phyloP scores from a whole-genome alignment of 2,329 filamentous ascomycete genomes.

The Thielaviopsis musarum region DNA sequence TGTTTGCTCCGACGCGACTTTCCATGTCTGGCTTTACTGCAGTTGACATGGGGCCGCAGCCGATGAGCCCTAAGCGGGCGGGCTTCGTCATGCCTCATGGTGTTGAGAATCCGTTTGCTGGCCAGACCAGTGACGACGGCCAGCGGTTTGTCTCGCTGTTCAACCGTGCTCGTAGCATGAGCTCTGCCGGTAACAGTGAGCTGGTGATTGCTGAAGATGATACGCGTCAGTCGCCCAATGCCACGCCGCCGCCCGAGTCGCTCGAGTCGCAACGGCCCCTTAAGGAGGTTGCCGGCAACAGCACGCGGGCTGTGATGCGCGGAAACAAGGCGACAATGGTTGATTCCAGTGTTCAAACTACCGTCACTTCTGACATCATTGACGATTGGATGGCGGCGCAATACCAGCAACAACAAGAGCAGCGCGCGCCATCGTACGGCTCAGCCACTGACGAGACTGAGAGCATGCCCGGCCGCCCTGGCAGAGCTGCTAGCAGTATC shows the following conservation, averaged over 20 bases:
- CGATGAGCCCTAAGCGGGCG: slow-evolving; percentile 33
- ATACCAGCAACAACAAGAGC: slow-evolving; percentile 9
- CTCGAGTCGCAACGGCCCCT: slow-evolving; percentile 42
- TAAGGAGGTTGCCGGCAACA: slow-evolving; percentile 46
- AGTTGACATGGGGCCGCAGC: slow-evolving; percentile 8
- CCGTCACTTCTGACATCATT: slow-evolving; percentile 65
- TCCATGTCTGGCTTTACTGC: slow-evolving; percentile 7
- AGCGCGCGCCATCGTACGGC: slow-evolving; percentile 16
- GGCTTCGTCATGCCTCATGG: slow-evolving; percentile 40
- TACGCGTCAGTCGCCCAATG: slow-evolving; percentile 35
- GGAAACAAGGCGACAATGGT: slow-evolving; percentile 9
- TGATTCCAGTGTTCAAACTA: slow-evolving; percentile 52
- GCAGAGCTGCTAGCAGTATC: slow-evolving; percentile 35
- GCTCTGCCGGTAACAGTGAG: slow-evolving; percentile 13
- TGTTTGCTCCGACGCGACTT: not conserved
- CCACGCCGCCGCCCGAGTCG: slow-evolving; percentile 25
- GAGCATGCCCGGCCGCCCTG: slow-evolving; percentile 27
- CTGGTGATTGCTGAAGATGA: slow-evolving; percentile 46
- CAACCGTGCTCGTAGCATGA: slow-evolving; percentile 19
- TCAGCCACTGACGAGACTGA: slow-evolving; percentile 37
- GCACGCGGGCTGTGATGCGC: slow-evolving; percentile 25
- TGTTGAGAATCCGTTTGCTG: slow-evolving; percentile 18
- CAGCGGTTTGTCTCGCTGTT: slow-evolving; percentile 27
- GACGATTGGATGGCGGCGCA: slow-evolving; percentile 55
- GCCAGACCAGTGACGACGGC: slow-evolving; percentile 14